A percentile compares a stretch with the other conserved stretches of the same genome.
phyloP scores from a whole-genome alignment of 257 asterid species.

The Oldenlandia corymbosa region DNA sequence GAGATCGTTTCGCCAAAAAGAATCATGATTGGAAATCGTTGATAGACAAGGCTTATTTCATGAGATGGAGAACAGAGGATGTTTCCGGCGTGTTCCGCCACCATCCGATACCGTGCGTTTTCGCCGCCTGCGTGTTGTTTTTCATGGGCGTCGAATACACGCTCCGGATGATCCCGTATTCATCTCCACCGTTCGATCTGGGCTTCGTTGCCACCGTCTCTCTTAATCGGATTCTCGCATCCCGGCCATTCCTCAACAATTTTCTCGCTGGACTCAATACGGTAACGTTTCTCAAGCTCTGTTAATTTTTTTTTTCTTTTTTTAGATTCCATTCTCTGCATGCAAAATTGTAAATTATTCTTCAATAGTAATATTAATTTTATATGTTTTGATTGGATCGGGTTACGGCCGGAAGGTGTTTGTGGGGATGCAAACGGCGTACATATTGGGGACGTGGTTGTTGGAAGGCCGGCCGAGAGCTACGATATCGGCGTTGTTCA shows the following conservation, averaged over 20 bases:
- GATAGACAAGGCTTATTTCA: constrained; percentile 25
- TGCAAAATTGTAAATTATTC: no score
- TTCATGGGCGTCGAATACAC: constrained; percentile 44
- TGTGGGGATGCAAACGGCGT: constrained; percentile 77
- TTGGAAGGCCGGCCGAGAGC: constrained; percentile 87
- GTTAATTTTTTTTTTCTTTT: no score
- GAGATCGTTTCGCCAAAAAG: neutral
- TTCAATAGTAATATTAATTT: no score
- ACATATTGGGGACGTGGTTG: constrained; percentile 71
- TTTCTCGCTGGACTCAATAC: constrained; percentile 41
- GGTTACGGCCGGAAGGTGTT: constrained; percentile 39
- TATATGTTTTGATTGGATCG: no score
- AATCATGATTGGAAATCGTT: neutral
- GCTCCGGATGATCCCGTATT: constrained; percentile 31
- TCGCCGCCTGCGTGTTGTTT: constrained; percentile 31
- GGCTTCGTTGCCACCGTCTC: constrained; percentile 32
- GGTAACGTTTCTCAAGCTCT: no score
- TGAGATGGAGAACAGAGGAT: constrained; percentile 32
- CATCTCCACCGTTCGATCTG: constrained; percentile 39
- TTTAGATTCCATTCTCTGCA: neutral
- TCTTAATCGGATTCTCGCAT: constrained; percentile 33
- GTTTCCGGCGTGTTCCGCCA: constrained; percentile 21
- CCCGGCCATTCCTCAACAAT: constrained; percentile 31
- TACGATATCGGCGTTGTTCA: constrained; percentile 69
- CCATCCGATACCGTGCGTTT: constrained; percentile 33